These are phyloP conservation scores for Cladosporium austrohemisphaericum DNA, from an alignment of 2,329 filamentous ascomycete genomes.

Conservation along the genomic window DNA sequence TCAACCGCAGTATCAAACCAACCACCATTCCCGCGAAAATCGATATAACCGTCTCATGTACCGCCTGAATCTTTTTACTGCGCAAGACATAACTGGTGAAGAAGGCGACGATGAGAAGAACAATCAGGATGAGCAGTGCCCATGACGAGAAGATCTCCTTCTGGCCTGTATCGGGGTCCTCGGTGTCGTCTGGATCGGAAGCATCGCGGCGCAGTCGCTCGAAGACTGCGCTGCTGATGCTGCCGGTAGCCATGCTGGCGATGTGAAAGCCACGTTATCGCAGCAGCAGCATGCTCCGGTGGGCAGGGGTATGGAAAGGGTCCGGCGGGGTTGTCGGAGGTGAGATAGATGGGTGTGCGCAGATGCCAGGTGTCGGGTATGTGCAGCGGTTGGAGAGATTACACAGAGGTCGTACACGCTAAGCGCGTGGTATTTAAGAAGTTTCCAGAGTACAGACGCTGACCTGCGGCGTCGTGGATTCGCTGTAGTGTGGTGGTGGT, in stretches of 20 bases:
- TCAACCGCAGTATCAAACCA: slow-evolving; percentile 79
- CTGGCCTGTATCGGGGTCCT: slow-evolving; percentile 74
- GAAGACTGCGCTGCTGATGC: slow-evolving; percentile 21
- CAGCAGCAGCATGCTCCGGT: slow-evolving; percentile 23
- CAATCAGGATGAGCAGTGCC: slow-evolving; percentile 95
- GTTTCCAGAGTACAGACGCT: not conserved
- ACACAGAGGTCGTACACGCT: not conserved
- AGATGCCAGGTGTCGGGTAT: slow-evolving; percentile 13
- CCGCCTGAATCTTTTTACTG: slow-evolving; percentile 92
- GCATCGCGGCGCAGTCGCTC: slow-evolving; percentile 36
- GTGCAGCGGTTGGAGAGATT: slow-evolving; percentile 3
- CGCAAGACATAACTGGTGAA: slow-evolving; percentile 97
- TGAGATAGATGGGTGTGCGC: not conserved
- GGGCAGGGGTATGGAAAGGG: not conserved
- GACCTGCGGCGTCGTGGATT: slow-evolving; percentile 6
- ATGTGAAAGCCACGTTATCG: slow-evolving; percentile 22
- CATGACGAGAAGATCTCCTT: slow-evolving; percentile 95
- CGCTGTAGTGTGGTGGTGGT: not conserved
- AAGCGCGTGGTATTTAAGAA: not conserved
- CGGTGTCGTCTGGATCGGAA: slow-evolving; percentile 45
- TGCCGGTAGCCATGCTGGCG: slow-evolving; percentile 28
- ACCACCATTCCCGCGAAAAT: slow-evolving; percentile 99
- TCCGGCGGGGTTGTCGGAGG: not conserved
- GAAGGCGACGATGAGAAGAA: slow-evolving; percentile 87
- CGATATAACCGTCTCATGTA: slow-evolving; percentile 96